A percentile compares a stretch with the other conserved stretches of the same genome.
Conservation (phyloP, 2,329 filamentous ascomycete species). For the Talaromyces pinophilus region DNA sequence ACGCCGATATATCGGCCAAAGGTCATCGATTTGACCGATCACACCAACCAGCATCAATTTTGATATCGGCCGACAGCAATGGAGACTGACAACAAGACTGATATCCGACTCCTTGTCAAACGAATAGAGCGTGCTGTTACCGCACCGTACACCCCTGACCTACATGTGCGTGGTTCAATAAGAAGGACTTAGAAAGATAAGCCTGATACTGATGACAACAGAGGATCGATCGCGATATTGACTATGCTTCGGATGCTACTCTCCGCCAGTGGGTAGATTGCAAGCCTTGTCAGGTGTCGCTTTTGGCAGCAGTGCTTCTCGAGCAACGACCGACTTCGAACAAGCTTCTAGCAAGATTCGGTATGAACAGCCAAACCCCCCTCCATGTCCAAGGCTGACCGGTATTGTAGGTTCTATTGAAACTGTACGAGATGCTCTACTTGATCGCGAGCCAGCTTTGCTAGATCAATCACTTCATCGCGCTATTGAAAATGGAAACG, state of each 20-base stretch:
- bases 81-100: slow-evolving; percentile 29
- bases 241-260: slow-evolving; percentile 34
- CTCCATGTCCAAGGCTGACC: slow-evolving; percentile 14
- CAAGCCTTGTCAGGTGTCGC: slow-evolving; percentile 53
- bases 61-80: slow-evolving; percentile 27
- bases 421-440: slow-evolving; percentile 36
- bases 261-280: slow-evolving; percentile 51
- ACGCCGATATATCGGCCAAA: slow-evolving; percentile 12
- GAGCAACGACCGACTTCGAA: slow-evolving; percentile 55
- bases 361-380: slow-evolving; percentile 36
- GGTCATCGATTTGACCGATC: neutral
- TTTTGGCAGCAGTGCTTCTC: slow-evolving; percentile 49
- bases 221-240: slow-evolving; percentile 35
- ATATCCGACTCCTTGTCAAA: slow-evolving; percentile 32
- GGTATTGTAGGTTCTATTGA: slow-evolving; percentile 31
- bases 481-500: slow-evolving; percentile 31
- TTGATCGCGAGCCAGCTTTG: slow-evolving; percentile 36
- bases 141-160: slow-evolving; percentile 53
- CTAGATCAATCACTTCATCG: slow-evolving; percentile 40
- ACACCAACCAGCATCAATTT: neutral
- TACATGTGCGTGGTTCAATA: slow-evolving; percentile 45
- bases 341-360: slow-evolving; percentile 53
- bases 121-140: slow-evolving; percentile 52
- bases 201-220: slow-evolving; percentile 26
- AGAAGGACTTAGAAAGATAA: neutral